Conservation (phyloP, 768 basidiomycete species). For the Exidia glandulosa region DNA sequence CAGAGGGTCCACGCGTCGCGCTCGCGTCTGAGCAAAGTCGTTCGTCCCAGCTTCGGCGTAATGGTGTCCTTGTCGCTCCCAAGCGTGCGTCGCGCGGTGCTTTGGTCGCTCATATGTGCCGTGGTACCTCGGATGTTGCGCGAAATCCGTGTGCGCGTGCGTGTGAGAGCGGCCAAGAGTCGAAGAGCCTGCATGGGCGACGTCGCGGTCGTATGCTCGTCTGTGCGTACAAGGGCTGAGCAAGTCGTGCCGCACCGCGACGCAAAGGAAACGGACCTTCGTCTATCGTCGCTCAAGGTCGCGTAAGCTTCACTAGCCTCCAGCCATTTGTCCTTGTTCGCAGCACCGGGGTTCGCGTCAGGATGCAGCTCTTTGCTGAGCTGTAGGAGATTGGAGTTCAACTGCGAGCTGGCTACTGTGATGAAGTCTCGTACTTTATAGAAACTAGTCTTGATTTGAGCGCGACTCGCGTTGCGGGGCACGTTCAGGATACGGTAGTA, state of each 20-base stretch:
- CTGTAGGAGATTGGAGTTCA: conserved; percentile 14
- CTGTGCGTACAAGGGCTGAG: not conserved
- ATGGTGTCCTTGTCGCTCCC: not conserved
- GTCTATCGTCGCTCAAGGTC: conserved; percentile 33
- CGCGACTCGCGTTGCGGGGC: conserved; percentile 21
- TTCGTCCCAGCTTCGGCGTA: not conserved
- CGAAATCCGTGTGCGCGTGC: not conserved
- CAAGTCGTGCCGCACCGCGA: not conserved
- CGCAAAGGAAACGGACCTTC: conserved; percentile 22
- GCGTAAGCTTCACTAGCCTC: conserved; percentile 38
- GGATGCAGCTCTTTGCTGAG: conserved; percentile 40
- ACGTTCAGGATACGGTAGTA: conserved; percentile 28
- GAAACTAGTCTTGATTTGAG: conserved; percentile 28
- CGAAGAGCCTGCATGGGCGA: no score
- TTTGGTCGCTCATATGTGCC: not conserved
- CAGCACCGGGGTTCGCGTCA: conserved; percentile 21
- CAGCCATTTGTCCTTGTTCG: conserved; percentile 27
- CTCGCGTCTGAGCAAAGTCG: not conserved
- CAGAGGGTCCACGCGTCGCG: no score
- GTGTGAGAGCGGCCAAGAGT: no score
- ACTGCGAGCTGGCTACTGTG: not conserved
- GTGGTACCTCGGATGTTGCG: not conserved
- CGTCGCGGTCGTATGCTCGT: not conserved
- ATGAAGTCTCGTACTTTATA: conserved; percentile 22
- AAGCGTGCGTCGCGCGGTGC: not conserved